A percentile compares a stretch with the other conserved stretches of the same genome.
phyloP scores from a whole-genome alignment of 2,329 filamentous ascomycete genomes.

The Fonsecaea erecta region DNA sequence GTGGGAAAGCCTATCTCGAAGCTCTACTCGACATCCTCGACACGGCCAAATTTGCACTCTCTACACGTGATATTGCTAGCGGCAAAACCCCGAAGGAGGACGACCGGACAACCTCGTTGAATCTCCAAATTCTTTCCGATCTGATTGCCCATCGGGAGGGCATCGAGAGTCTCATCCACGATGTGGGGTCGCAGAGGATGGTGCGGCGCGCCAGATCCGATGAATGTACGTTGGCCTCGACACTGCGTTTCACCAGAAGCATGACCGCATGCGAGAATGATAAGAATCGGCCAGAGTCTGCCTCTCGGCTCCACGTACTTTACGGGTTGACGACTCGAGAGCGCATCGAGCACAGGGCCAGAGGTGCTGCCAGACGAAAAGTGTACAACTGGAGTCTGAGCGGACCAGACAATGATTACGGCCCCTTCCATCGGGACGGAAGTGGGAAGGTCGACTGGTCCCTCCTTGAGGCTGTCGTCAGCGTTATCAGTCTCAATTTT shows the following conservation, averaged over 20 bases:
- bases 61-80: constrained; percentile 24
- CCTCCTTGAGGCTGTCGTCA: constrained; percentile 35
- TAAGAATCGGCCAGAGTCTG: constrained; percentile 28
- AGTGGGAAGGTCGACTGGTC: constrained; percentile 35
- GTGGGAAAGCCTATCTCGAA: constrained; percentile 19
- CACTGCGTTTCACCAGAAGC: constrained; percentile 25
- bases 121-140: constrained; percentile 30
- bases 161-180: constrained; percentile 32
- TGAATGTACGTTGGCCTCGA: constrained; percentile 13
- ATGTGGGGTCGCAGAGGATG: not conserved
- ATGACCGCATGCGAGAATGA: constrained; percentile 21
- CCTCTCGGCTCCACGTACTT: constrained; percentile 35
- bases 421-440: constrained; percentile 35
- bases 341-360: constrained; percentile 24
- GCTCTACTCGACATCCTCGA: constrained; percentile 36
- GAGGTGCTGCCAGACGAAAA: constrained; percentile 31
- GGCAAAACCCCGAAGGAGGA: constrained; percentile 29
- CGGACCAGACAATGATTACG: constrained; percentile 33
- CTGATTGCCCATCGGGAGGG: constrained; percentile 19
- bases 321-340: constrained; percentile 35
- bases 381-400: constrained; percentile 36
- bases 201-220: constrained; percentile 3
- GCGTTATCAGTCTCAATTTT: constrained; percentile 34
- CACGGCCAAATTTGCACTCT: constrained; percentile 34
- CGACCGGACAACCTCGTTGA: constrained; percentile 32